Base-by-base conservation (phyloP, 2,329 filamentous ascomycete genomes). In the Microcyclosporella mali region DNA sequence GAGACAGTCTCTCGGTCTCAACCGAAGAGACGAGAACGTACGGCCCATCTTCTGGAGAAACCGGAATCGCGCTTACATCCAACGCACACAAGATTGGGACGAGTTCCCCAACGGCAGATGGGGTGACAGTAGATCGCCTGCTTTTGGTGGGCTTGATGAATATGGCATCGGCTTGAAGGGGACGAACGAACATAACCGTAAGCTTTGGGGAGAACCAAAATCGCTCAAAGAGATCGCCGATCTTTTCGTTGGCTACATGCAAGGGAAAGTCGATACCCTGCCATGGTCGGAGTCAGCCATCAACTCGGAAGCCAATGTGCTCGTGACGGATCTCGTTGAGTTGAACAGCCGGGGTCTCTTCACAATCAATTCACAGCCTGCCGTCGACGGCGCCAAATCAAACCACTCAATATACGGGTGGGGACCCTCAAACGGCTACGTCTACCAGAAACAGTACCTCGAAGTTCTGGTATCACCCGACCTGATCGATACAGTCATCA, bases 1-100 rank as follows among this genome's bases (percentile, higher is more conserved):
- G 90, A 84, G 94, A 63, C 88, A 94, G 60, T 97, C 90, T 30
- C 84, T 97, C 46, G 89, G 83, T 33, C 78, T 95, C 51, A 86
- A 88, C 40, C 82, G 92, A 36, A 79, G 90, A 58, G 86, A 87
- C 36, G 92, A 98, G 69, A 94, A 95, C 60, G 92, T 98, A 33
- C 86, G 92, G 40, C 92, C 92, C 27, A 94, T 98, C 55, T 98
- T 98, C 76, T 98, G 92, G 92, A 83, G 90, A 57, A 95, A 97
- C 69, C 81, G 92, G 45, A 92, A 94, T 68, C 88, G 92, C 62
- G 95, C 89, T 3, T 98, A 98, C 59, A 82, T 98, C 42, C 82
- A 88, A 43, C 87, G 92, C 42, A 98, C 92, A 1, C 89, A 95
- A 63, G 90, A 95, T 56, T 98, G 92, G 92, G 92, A 98, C 59